Conservation (phyloP, 108 stramenopile species). For the Conticribra weissflogii region DNA sequence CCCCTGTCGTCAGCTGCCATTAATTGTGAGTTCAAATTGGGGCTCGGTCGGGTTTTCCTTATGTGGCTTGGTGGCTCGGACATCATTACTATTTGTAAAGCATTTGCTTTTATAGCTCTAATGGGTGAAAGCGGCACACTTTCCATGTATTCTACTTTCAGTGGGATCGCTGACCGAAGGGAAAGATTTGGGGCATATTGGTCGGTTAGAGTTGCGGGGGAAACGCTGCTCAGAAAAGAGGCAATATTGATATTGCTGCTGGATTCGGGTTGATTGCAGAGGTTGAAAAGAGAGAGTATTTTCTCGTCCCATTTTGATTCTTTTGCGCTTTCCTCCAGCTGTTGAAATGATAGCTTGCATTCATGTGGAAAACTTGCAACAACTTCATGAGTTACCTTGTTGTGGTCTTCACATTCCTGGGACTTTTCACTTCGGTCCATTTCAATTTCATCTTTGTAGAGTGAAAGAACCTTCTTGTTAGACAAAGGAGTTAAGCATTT, state of each 20-base stretch:
- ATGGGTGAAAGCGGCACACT: slow-evolving; percentile 45
- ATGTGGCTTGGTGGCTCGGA: slow-evolving; percentile 42
- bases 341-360: slow-evolving; percentile 28
- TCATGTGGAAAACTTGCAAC: slow-evolving; percentile 21
- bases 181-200: slow-evolving; percentile 19
- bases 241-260: background rate
- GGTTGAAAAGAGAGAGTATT: slow-evolving; percentile 33
- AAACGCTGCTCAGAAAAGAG: slow-evolving; percentile 1
- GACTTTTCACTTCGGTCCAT: background rate
- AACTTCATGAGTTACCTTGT: slow-evolving; percentile 20
- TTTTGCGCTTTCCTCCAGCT: slow-evolving; percentile 30
- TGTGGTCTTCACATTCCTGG: background rate
- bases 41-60: slow-evolving; percentile 38
- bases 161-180: slow-evolving; percentile 34
- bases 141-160: slow-evolving; percentile 28
- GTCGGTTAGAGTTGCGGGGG: background rate
- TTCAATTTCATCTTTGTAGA: slow-evolving; percentile 26
- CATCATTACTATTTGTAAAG: slow-evolving; percentile 50
- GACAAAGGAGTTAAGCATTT: slow-evolving; percentile 66
- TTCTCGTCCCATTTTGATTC: slow-evolving; percentile 36
- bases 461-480: slow-evolving; percentile 21
- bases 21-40: slow-evolving; percentile 28
- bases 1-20: slow-evolving; percentile 70
- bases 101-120: slow-evolving; percentile 54
- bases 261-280: slow-evolving; percentile 1